These are phyloP conservation scores for Amanita brunnescens DNA, from an alignment of 768 basidiomycete species.

Conservation along the genomic window DNA sequence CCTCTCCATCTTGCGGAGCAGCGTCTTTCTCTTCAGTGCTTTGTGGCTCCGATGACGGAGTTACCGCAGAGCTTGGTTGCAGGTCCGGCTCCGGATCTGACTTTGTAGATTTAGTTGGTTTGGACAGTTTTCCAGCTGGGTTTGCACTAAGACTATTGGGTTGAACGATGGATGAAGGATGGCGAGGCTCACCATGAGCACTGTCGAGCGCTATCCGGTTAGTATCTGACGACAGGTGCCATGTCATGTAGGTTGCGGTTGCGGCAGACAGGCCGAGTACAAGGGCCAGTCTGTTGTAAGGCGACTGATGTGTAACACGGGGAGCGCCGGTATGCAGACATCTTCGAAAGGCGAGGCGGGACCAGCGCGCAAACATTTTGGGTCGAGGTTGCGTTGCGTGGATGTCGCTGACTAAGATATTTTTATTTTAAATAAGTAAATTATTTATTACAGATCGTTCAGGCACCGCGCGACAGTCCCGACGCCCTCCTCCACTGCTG, in stretches of 20 bases:
- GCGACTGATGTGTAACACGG: constrained; percentile 13
- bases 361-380: constrained; percentile 45
- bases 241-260: constrained; percentile 38
- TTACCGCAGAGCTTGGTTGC: neutral
- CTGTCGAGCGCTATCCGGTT: constrained; percentile 42
- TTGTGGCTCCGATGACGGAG: neutral
- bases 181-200: constrained; percentile 17
- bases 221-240: constrained; percentile 33
- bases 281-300: constrained; percentile 21
- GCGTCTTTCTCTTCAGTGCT: neutral
- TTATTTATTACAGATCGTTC: constrained; percentile 42
- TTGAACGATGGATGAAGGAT: neutral
- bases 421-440: too few relatives aligned
- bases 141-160: constrained; percentile 5
- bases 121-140: neutral
- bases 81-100: neutral
- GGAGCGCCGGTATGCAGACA: constrained; percentile 37
- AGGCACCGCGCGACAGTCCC: constrained; percentile 59
- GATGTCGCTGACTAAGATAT: constrained; percentile 3
- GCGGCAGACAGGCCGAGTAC: constrained; percentile 37
- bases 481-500: constrained; percentile 49
- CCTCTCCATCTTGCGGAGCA: constrained; percentile 10
- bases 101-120: neutral
- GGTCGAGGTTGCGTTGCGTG: neutral
- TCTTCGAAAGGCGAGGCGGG: constrained; percentile 45